Conservation (phyloP, 1,284 basidiomycete species). For the Sporisorium sorghi region DNA sequence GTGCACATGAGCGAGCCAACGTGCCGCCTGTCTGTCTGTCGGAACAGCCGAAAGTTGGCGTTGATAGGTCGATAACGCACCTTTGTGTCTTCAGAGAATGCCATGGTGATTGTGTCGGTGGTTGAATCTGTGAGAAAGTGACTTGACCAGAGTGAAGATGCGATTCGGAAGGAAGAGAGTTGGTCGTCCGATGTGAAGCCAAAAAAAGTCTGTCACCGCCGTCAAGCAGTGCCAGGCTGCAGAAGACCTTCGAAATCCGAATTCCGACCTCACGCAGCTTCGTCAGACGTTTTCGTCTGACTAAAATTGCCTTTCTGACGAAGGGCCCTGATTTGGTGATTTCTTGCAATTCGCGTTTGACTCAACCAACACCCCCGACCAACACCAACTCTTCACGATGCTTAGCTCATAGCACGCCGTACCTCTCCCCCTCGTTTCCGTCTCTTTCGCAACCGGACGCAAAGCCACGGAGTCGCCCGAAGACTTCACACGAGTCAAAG, state of each 20-base stretch:
- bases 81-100: constrained; percentile 67
- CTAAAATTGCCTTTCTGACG: too few species aligned
- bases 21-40: not conserved
- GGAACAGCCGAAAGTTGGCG: not conserved
- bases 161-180: not conserved
- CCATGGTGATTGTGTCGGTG: constrained; percentile 39
- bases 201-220: constrained; percentile 6
- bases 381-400: constrained; percentile 1
- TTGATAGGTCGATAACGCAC: constrained; percentile 24
- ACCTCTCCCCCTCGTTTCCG: not conserved
- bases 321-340: too few species aligned
- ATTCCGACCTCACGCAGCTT: constrained; percentile 18
- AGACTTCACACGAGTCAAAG: not conserved
- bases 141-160: constrained; percentile 3
- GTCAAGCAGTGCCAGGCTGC: not conserved
- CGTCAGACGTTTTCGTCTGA: too few species aligned
- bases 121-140: not conserved
- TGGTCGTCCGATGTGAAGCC: constrained; percentile 4
- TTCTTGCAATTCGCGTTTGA: too few species aligned
- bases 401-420: not conserved
- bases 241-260: constrained; percentile 17
- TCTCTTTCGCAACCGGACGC: not conserved
- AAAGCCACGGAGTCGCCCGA: not conserved
- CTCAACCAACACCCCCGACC: not conserved
- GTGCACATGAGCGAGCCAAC: too few species aligned